These are phyloP conservation scores for Suillus spraguei DNA, from an alignment of 768 basidiomycete genomes.

Conservation along the genomic window DNA sequence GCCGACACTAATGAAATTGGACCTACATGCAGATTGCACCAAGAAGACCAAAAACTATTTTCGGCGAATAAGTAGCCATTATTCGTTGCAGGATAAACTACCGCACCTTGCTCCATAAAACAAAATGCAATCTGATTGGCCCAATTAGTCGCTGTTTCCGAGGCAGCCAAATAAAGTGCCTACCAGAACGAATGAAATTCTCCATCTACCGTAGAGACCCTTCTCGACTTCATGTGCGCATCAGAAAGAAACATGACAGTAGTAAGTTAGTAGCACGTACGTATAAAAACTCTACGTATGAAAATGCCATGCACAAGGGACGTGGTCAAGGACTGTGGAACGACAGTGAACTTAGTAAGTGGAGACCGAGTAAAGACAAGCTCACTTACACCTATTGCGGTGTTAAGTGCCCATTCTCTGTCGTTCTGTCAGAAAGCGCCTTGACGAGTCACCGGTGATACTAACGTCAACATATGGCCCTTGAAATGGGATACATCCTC, in stretches of 20 bases:
- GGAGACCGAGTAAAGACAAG: neutral
- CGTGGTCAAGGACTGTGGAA: neutral
- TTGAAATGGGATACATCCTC: neutral
- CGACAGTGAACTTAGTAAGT: neutral
- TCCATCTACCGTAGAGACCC: neutral
- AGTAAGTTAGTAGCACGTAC: neutral
- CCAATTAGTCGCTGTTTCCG: neutral
- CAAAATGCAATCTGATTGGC: neutral
- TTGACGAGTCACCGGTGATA: neutral
- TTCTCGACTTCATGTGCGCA: neutral
- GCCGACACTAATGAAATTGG: neutral
- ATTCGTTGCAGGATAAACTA: neutral
- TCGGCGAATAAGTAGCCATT: neutral
- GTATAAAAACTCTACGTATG: neutral
- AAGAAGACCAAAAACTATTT: neutral
- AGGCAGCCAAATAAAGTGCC: too few species aligned
- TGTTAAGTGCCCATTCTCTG: neutral
- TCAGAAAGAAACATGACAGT: neutral
- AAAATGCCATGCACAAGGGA: slow-evolving; percentile 2
- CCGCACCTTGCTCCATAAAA: slow-evolving; percentile 1
- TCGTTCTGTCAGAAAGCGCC: neutral
- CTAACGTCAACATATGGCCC: neutral
- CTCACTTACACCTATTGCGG: neutral
- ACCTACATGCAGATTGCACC: neutral
- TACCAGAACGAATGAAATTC: neutral